These are phyloP conservation scores for Alternaria consortialis DNA, from an alignment of 2,329 filamentous ascomycete genomes.

Conservation along the genomic window DNA sequence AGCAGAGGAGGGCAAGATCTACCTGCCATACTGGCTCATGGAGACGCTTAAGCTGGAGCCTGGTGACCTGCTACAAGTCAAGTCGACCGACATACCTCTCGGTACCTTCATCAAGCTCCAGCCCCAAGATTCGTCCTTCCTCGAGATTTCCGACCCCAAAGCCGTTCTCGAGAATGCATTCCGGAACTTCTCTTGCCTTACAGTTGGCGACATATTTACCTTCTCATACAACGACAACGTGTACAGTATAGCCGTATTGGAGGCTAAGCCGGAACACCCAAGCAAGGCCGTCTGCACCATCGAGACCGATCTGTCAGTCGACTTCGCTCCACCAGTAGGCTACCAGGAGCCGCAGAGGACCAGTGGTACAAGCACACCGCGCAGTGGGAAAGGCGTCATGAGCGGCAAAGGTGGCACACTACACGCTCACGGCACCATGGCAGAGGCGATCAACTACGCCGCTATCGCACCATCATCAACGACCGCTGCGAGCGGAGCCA, in stretches of 20 bases:
- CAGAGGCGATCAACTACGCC: constrained; percentile 95
- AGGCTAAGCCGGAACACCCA: constrained; percentile 87
- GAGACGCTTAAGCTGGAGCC: constrained; percentile 87
- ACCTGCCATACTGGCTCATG: constrained; percentile 98
- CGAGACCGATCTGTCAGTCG: constrained; percentile 95
- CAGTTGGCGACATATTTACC: constrained; percentile 92
- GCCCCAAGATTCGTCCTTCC: constrained; percentile 89
- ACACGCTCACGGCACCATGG: constrained; percentile 91
- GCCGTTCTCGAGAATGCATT: constrained; percentile 97
- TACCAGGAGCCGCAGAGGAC: constrained; percentile 85
- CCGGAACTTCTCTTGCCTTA: constrained; percentile 92
- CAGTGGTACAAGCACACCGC: constrained; percentile 88
- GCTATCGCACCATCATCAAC: constrained; percentile 83
- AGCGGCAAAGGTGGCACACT: constrained; percentile 75
- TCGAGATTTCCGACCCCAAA: constrained; percentile 97
- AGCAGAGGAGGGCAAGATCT: constrained; percentile 94
- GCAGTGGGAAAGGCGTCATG: constrained; percentile 70
- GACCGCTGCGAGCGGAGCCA: constrained; percentile 69
- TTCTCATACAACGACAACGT: constrained; percentile 96
- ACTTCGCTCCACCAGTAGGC: constrained; percentile 92
- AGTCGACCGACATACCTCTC: constrained; percentile 89
- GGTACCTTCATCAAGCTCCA: constrained; percentile 96
- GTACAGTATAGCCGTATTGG: constrained; percentile 91
- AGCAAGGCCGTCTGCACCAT: constrained; percentile 90
- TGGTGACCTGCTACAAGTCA: constrained; percentile 93